phyloP scores from a whole-genome alignment of 345 rosid genomes.

The Salix purpurea region DNA sequence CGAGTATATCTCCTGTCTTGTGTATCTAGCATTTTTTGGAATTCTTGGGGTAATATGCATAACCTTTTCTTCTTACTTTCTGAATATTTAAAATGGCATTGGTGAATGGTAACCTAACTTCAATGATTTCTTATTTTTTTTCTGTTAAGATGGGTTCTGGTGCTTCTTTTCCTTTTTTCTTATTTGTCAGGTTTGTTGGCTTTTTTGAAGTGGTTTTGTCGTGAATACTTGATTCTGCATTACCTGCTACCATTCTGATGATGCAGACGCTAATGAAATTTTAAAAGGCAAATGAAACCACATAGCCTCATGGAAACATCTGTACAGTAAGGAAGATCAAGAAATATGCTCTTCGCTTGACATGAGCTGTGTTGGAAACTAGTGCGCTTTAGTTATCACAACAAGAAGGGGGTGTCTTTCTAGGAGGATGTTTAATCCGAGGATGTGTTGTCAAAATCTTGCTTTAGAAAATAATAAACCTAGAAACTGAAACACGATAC shows the following conservation, averaged over 20 bases:
- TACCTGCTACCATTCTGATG: neutral
- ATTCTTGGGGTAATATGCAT: constrained; percentile 59
- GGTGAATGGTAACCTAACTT: neutral
- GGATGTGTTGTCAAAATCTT: neutral
- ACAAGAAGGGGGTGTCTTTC: neutral
- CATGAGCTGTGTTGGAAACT: neutral
- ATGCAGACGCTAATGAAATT: neutral
- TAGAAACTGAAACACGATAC: neutral
- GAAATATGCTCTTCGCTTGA: neutral
- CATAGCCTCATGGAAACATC: neutral
- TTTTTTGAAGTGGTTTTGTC: neutral
- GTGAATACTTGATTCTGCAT: neutral
- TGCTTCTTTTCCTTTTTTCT: neutral
- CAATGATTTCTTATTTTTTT: neutral
- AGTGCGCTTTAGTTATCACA: neutral
- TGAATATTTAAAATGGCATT: neutral
- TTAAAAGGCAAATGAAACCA: neutral
- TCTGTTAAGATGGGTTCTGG: neutral
- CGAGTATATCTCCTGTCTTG: constrained; percentile 49
- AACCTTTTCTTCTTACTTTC: neutral
- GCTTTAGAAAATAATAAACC: too few species aligned
- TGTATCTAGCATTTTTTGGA: constrained; percentile 69
- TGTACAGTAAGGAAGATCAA: neutral
- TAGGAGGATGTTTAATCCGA: neutral
- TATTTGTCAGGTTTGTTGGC: neutral